Evolutionary conservation across 2,329 filamentous ascomycete genomes (phyloP), one percentile per base, ranked within the genome.

Genomic region (Aspergillus cejpii): DNA sequence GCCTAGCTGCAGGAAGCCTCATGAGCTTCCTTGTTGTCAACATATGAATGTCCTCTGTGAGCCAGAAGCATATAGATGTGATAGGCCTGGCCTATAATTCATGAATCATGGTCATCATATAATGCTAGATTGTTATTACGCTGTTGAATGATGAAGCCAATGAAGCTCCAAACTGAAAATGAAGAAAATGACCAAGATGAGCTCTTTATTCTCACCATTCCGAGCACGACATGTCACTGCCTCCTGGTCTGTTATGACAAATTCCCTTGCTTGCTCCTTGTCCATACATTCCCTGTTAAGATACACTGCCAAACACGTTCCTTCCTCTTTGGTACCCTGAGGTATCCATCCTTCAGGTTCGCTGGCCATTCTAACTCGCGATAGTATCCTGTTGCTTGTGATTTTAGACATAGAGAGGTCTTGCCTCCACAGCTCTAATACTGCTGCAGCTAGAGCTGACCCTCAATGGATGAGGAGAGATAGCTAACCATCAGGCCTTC

Each of bases 1-100:
- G 92, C 0, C 69, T 97, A 67, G 80, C 88, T 1, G 75, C 76
- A 19, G 92, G 92, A n/a, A 97, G 91, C 68, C 67, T 97, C 57
- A 66, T 94, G 63, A 97, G 90, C 64, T 98, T 97, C 67, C 75
- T 81, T 7, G 80, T 80, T 50, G 77, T 83, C 0, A 72, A 54
- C 28, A 53, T 41, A 49, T 54, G 40, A 44, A 41, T 17, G 20
- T 27, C 10, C 28, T 19, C 31, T 34, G 17, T 6, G 28, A 31
- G 28, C n/a, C 28, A 31, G 17, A 17, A 12, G 31, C 14, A 20
- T 34, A 34, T 34, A 34, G 31, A 34, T 19, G 31, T 10, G 17
- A 19, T 20, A 19, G 31, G 31, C 31, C 17, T 34, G 14, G 17
- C 31, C 15, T 34, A 34, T 19, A 12, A 19, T 20, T 17, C 31